Conservation (phyloP, 768 basidiomycete genomes). For the Pleurotus platypus region DNA sequence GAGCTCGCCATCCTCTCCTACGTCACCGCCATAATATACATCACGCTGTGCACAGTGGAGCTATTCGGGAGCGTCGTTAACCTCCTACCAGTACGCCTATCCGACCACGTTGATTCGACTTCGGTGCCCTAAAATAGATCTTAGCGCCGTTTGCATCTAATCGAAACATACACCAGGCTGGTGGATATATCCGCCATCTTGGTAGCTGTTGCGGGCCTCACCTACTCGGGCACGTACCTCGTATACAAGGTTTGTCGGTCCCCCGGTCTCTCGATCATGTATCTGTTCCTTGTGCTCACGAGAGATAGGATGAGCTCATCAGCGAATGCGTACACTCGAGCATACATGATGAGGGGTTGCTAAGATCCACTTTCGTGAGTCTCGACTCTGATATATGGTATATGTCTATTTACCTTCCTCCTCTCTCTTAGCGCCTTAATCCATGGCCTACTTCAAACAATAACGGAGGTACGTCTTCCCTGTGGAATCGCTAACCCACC, state of each 20-base stretch:
- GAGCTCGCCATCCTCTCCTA: constrained; percentile 2
- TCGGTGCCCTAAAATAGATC: neutral
- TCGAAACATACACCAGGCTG: neutral
- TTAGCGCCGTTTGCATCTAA: constrained; percentile 4
- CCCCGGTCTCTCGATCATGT: neutral
- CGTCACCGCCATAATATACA: neutral
- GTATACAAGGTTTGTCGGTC: neutral
- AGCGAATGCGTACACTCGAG: constrained; percentile 4
- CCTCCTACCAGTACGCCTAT: neutral
- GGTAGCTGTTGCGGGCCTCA: neutral
- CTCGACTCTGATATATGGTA: too few relatives aligned
- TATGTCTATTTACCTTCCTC: neutral
- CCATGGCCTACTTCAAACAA: neutral
- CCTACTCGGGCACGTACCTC: constrained; percentile 5
- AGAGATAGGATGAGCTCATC: constrained; percentile 8
- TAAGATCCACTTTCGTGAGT: constrained; percentile 11
- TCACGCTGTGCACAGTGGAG: neutral
- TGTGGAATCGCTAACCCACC: neutral
- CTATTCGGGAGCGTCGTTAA: neutral
- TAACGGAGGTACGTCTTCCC: neutral
- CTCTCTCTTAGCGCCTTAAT: neutral
- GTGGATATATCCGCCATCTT: constrained; percentile 4
- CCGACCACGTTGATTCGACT: neutral
- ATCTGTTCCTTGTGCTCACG: neutral
- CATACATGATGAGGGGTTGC: neutral